A percentile compares a stretch with the other conserved stretches of the same genome.
Conservation (phyloP, 139 green algal genomes). For the Edaphochlamys debaryana region DNA sequence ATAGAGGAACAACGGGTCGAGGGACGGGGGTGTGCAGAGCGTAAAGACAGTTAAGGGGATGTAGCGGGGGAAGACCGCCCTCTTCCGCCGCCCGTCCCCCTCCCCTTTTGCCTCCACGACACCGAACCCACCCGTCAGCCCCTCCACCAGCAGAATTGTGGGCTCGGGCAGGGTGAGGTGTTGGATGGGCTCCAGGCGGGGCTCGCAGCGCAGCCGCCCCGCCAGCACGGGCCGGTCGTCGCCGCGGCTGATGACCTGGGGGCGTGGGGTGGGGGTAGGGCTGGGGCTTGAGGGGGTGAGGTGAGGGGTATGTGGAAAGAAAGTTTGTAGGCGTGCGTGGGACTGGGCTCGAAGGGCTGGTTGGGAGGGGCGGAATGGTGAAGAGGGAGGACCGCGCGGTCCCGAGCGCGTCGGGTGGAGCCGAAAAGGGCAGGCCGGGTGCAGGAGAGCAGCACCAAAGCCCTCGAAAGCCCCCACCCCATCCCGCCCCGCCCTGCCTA, state of each 20-base stretch:
- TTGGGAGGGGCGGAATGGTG: too few species aligned
- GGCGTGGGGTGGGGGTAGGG: constrained; percentile 13
- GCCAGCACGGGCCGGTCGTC: constrained; percentile 9
- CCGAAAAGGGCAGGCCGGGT: too few species aligned
- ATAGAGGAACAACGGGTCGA: neutral
- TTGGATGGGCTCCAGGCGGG: constrained; percentile 64
- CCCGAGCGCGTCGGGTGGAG: too few species aligned
- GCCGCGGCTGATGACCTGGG: constrained; percentile 71
- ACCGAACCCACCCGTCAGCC: constrained; percentile 68
- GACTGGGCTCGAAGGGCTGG: too few species aligned
- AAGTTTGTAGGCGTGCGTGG: neutral
- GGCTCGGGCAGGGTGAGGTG: constrained; percentile 50
- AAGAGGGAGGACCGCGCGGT: too few species aligned
- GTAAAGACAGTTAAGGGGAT: too few species aligned
- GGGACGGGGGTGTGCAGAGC: neutral
- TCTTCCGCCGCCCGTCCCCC: too few species aligned
- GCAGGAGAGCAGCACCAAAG: too few species aligned
- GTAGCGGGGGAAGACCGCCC: too few species aligned
- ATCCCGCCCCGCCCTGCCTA: too few species aligned
- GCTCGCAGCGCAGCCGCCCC: constrained; percentile 62
- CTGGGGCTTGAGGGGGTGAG: constrained; percentile 52
- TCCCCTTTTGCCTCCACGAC: too few species aligned
- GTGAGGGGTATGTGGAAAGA: constrained; percentile 34
- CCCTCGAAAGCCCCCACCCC: too few species aligned
- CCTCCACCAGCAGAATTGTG: constrained; percentile 77